Conservation (phyloP, 2,329 filamentous ascomycete genomes). For the Venturia pyrina region DNA sequence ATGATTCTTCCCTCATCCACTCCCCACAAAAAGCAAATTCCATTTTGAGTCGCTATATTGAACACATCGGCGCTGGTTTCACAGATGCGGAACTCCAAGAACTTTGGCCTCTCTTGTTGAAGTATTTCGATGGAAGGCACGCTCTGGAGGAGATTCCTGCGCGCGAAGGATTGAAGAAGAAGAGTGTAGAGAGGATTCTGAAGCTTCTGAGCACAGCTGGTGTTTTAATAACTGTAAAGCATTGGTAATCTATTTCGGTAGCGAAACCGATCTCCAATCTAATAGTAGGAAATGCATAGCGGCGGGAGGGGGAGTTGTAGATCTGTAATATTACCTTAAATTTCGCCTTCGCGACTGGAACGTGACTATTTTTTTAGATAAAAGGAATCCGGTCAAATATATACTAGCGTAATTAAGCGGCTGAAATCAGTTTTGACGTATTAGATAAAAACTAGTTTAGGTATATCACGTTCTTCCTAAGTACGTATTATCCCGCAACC, state of each 20-base stretch:
- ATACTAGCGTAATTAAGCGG: no score
- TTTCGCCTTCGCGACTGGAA: no score
- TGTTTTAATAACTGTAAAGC: constrained; percentile 36
- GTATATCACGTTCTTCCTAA: no score
- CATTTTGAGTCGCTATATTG: constrained; percentile 62
- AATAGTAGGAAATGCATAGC: neutral
- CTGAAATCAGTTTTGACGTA: no score
- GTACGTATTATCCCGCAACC: no score
- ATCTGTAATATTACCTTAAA: no score
- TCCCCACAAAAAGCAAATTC: constrained; percentile 71
- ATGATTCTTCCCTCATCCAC: constrained; percentile 44
- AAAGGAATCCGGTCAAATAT: no score
- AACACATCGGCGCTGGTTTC: constrained; percentile 23
- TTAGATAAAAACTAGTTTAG: no score
- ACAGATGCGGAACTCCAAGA: constrained; percentile 48
- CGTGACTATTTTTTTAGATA: no score
- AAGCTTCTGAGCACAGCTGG: constrained; percentile 60
- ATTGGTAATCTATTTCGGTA: constrained; percentile 23
- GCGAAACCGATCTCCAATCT: neutral
- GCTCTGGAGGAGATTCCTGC: constrained; percentile 79
- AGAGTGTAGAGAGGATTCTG: constrained; percentile 46
- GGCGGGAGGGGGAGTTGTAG: no score
- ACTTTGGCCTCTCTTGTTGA: constrained; percentile 64
- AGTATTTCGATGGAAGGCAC: constrained; percentile 79
- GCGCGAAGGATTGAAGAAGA: constrained; percentile 78